Base-by-base conservation (phyloP, 805 yeast genomes). In the Saccharomycopsis microspora region DNA sequence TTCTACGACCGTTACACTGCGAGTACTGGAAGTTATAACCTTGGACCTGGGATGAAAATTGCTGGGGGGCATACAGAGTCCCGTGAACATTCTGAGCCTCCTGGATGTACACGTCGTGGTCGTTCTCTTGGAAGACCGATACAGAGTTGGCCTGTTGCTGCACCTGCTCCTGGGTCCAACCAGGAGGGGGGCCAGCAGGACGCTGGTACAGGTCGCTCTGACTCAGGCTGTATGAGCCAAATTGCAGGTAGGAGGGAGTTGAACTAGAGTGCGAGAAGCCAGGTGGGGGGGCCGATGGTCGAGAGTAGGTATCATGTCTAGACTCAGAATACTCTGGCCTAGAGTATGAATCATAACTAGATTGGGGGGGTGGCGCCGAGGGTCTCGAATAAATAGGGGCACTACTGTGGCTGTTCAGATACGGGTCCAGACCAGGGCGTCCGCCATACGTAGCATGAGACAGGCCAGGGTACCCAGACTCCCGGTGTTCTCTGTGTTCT, bases 1-100 rank as follows among this genome's bases (percentile, higher is more conserved):
- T 82, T 49, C 74, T 69, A 32, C 69, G 64, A 4, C 88, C 88
- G 3, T 69, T 61, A 63, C 85, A 80, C 52, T 71, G 69, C 5
- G 86, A 80, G 59, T 77, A 76, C 42, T 53, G 48, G 48, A 51
- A 43, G 5, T 57, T 41, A 42, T 46, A 49, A 32, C 50, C 47
- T 34, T 46, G 44, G 10, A 49, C 52, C 36, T 49, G 35, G 34
- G 48, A 37, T 27, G 54, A 46, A 33, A 49, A 49, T 35, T 44
- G 43, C 33, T 57, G 60, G 3, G 52, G 46, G 33, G 43, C 52
- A 10, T 55, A 36, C 4, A 58, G 54, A 39, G 60, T 57, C 11
- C 49, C 48, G 7, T 43, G 45, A 8, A 41, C 43, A 45, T 48
- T 19, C 5, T 27, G 32, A 27, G 53, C 52, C 39, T 40, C 49